Conservation (phyloP, 371 early-diverging fungal genomes). For the Mortierella sp. region DNA sequence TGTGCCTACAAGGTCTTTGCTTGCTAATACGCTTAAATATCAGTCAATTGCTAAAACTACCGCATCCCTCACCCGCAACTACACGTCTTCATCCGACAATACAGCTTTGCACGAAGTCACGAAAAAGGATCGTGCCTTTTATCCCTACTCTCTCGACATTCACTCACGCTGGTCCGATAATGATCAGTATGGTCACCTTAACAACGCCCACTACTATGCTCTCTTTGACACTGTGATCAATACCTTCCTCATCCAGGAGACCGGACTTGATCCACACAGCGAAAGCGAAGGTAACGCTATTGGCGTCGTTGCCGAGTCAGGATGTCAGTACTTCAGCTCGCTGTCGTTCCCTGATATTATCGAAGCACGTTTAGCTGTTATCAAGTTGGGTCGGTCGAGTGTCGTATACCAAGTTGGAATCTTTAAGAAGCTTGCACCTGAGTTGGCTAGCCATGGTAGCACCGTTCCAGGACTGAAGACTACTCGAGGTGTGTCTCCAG, state of each 20-base stretch:
- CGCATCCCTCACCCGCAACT: slow-evolving; percentile 16
- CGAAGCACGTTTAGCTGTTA: slow-evolving; percentile 66
- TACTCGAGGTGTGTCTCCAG: slow-evolving; percentile 8
- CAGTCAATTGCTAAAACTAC: not conserved
- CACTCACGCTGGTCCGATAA: slow-evolving; percentile 70
- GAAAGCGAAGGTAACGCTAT: slow-evolving; percentile 58
- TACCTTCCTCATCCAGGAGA: slow-evolving; percentile 64
- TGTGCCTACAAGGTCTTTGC: not conserved
- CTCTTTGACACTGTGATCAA: slow-evolving; percentile 75
- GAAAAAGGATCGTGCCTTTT: slow-evolving; percentile 51
- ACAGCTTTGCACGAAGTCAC: slow-evolving; percentile 18
- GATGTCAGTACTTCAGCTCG: slow-evolving; percentile 63
- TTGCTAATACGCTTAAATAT: not conserved
- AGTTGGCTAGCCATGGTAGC: not conserved
- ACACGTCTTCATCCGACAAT: slow-evolving; percentile 18
- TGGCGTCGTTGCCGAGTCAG: slow-evolving; percentile 68
- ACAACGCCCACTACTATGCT: slow-evolving; percentile 71
- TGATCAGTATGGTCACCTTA: slow-evolving; percentile 75
- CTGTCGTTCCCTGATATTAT: slow-evolving; percentile 68
- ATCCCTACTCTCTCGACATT: slow-evolving; percentile 53
- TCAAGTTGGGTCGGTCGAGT: slow-evolving; percentile 67
- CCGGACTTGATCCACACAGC: slow-evolving; percentile 60
- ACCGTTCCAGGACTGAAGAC: not conserved
- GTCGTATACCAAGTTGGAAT: slow-evolving; percentile 73
- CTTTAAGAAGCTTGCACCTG: slow-evolving; percentile 57